A percentile compares a stretch with the other conserved stretches of the same genome.
Evolutionary conservation across 1,284 basidiomycete species (phyloP).

Genomic region (Cutaneotrichosporon cyanovorans): DNA sequence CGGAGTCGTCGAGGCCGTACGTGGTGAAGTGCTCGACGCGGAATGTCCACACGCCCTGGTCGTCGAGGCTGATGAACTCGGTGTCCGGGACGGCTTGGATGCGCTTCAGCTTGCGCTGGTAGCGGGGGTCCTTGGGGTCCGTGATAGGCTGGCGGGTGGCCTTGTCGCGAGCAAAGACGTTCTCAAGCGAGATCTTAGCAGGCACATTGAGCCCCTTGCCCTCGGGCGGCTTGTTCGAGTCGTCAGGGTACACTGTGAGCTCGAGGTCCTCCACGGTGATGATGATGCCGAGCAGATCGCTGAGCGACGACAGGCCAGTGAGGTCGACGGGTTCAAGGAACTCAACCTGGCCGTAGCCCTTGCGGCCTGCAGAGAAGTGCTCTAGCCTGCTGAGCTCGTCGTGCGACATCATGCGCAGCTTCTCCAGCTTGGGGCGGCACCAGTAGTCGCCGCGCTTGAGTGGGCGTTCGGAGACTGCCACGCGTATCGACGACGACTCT

Average conservation of each 20-base stretch:
- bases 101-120: constrained; percentile 71
- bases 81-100: constrained; percentile 80
- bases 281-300: constrained; percentile 75
- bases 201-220: constrained; percentile 85
- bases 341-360: constrained; percentile 81
- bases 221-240: constrained; percentile 66
- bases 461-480: constrained; percentile 35
- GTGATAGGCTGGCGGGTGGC: constrained; percentile 84
- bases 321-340: constrained; percentile 91
- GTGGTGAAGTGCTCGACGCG: constrained; percentile 76
- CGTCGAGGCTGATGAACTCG: constrained; percentile 70
- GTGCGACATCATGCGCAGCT: constrained; percentile 58
- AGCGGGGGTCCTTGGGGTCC: constrained; percentile 65
- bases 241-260: constrained; percentile 87
- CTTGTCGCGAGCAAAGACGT: constrained; percentile 87
- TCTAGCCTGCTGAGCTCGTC: constrained; percentile 62
- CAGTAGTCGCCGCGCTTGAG: constrained; percentile 83
- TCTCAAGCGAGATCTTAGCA: constrained; percentile 68
- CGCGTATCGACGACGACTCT: constrained; percentile 25
- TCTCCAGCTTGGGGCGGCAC: constrained; percentile 66
- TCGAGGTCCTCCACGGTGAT: constrained; percentile 87
- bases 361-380: constrained; percentile 77
- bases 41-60: constrained; percentile 86
- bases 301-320: constrained; percentile 71
- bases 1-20: constrained; percentile 43